Evolutionary conservation across 306 rosid species (phyloP), one percentile per base, ranked within the genome.

Genomic region (Quercus bicolor): DNA sequence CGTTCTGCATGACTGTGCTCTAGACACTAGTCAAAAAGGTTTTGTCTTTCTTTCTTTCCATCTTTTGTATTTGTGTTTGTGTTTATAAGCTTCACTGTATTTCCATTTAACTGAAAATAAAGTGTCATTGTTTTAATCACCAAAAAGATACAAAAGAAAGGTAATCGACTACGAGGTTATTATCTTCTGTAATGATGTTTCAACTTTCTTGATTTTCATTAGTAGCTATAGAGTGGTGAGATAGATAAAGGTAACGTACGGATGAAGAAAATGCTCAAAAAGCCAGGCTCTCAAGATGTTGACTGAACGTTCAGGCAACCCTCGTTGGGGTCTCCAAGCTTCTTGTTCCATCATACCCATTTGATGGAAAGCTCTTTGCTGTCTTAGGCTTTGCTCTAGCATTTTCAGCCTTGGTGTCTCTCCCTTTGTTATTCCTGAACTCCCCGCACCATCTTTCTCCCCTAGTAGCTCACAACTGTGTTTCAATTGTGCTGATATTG

Each of bases 311-410:
- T 96, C 99, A 28, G 99, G 99, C 81, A 96, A 85, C 61, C 99
- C 99, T 72, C 99, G 85, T 57, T 96, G 99, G 15, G 99, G 99
- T 76, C 99, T 81, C 99, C 99, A 96, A 73, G 99, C 99, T 81
- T 96, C 99, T 80, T 93, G 99, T 43, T 96, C 99, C 96, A 96
- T 89, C 96, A 96, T 91, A 1, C 99, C 99, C 86, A 96, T 96
- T 51, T 93, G 98, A 24, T 96, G 94, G 77, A 91, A 96, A 24
- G 97, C 97, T 84, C 97, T 89, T 77, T 96, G 98, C 71, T 96
- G 98, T 31, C 99, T 86, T 3, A 96, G 79, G 83, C 98, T 96
- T 81, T 90, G 96, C 65, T 96, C 99, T 1, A 96, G 77, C 77
- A 87, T 23, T 82, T 91, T 96, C 68, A 96, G 88, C 81, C 99